Evolutionary conservation across 345 rosid genomes (phyloP), one percentile per base, ranked within the genome.

Genomic region (Reutealis trisperma): DNA sequence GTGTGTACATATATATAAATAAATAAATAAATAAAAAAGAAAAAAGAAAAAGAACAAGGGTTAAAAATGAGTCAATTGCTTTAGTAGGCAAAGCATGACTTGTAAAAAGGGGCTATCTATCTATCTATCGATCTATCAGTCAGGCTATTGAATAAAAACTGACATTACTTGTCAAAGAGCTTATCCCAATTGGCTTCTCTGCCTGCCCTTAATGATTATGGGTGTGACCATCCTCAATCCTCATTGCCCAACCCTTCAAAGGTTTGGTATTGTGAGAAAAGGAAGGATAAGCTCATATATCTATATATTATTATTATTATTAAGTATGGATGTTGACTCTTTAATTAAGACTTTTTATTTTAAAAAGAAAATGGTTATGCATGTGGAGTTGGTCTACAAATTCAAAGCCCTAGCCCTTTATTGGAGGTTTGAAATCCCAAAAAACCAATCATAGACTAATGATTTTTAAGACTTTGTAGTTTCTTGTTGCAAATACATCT

Each of bases 321-420:
- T 27, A 27, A 27, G 45, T 49, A 13, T 8, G 7, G 22, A 52
- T 32, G 62, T 49, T 51, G 70, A 63, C 63, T 65, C 45, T 69
- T 45, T 16, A 13, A 21, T 42, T 42, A 42, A 42, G 1, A 27
- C n/a, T n/a, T n/a, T n/a, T n/a, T n/a, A n/a, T n/a, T n/a, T 27
- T 27, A 27, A 27, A 27, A 27, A 27, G 1, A 8, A 42, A 42
- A 51, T 32, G 22, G 61, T 13, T 22, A 76, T 30, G 21, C 54
- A 66, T 55, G 66, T 42, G 58, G 64, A 59, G 59, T 25, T 45
- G n/a, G 10, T 45, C 73, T 58, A 13, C 49, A 67, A 44, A 67
- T 67, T 76, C 73, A 76, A 76, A 27, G 27, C 0, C 22, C 27
- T 66, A 57, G 10, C 16, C 27, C 57, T 10, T 45, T 10, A 12